Conservation (phyloP, 2,329 filamentous ascomycete genomes). For the Pyricularia sp. region DNA sequence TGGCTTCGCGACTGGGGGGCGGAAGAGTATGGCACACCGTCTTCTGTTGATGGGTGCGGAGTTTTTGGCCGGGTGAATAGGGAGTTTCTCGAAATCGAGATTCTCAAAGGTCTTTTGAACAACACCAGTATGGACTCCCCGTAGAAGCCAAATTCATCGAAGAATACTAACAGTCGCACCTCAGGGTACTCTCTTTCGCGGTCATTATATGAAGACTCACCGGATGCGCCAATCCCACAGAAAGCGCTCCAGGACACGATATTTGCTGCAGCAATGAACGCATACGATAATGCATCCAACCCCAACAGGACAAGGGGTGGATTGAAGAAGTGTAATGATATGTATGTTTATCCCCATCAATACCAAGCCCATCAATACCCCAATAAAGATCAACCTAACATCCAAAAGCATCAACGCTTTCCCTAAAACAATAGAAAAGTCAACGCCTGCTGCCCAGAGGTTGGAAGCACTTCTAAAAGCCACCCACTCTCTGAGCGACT, state of each 20-base stretch:
- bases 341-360: constrained; percentile 36
- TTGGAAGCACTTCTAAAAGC: constrained; percentile 59
- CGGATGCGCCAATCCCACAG: constrained; percentile 36
- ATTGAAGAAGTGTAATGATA: constrained; percentile 67
- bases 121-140: constrained; percentile 35
- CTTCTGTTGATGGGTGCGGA: constrained; percentile 27
- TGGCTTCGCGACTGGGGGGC: constrained; percentile 69
- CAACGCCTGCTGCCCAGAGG: constrained; percentile 39
- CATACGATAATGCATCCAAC: constrained; percentile 77
- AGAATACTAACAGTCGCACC: constrained; percentile 11
- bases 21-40: constrained; percentile 24
- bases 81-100: constrained; percentile 58
- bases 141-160: background rate
- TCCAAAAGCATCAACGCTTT: constrained; percentile 51
- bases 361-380: background rate
- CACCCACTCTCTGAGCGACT: constrained; percentile 67
- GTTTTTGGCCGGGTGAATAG: constrained; percentile 50
- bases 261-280: constrained; percentile 53
- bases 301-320: constrained; percentile 68
- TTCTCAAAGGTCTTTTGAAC: constrained; percentile 58
- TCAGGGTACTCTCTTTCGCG: constrained; percentile 53
- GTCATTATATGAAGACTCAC: constrained; percentile 48
- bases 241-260: constrained; percentile 50
- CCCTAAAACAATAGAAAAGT: constrained; percentile 43
- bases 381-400: background rate